phyloP scores from a whole-genome alignment of 768 basidiomycete species.

The Tylopilus subfusipes region DNA sequence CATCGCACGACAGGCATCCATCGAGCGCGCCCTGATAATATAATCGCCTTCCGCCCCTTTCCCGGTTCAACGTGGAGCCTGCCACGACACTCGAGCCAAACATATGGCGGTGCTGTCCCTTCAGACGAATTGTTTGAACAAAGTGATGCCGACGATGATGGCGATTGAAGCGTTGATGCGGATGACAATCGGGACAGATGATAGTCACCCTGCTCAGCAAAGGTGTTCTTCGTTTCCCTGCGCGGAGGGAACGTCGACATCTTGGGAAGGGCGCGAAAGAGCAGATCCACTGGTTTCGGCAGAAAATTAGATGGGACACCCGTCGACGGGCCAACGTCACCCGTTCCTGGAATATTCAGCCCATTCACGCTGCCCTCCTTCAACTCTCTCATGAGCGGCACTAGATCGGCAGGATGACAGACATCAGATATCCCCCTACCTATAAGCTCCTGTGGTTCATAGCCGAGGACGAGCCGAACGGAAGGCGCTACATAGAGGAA shows the following conservation, averaged over 20 bases:
- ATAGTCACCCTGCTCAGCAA: not conserved
- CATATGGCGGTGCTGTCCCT: constrained; percentile 41
- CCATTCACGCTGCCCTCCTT: constrained; percentile 52
- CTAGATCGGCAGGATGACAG: constrained; percentile 86
- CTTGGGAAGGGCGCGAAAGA: constrained; percentile 80
- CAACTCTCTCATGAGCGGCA: constrained; percentile 87
- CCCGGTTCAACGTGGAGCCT: constrained; percentile 88
- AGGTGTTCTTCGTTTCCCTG: not conserved
- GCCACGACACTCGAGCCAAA: constrained; percentile 93
- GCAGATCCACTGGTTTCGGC: constrained; percentile 70
- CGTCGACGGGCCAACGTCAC: constrained; percentile 16
- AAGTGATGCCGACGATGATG: not conserved
- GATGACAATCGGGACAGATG: constrained; percentile 2
- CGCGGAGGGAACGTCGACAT: constrained; percentile 5
- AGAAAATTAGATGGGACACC: constrained; percentile 4
- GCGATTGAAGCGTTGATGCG: not conserved
- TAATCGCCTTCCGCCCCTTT: constrained; percentile 91
- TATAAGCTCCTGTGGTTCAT: constrained; percentile 79
- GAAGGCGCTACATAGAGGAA: constrained; percentile 92
- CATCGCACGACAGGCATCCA: constrained; percentile 63
- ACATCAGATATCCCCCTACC: constrained; percentile 76
- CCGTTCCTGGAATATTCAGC: constrained; percentile 13
- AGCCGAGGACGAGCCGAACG: constrained; percentile 75
- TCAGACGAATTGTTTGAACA: constrained; percentile 1
- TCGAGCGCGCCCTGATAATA: constrained; percentile 77